Evolutionary conservation across 2,329 filamentous ascomycete species (phyloP).

Genomic region (Aspergillus sp.): DNA sequence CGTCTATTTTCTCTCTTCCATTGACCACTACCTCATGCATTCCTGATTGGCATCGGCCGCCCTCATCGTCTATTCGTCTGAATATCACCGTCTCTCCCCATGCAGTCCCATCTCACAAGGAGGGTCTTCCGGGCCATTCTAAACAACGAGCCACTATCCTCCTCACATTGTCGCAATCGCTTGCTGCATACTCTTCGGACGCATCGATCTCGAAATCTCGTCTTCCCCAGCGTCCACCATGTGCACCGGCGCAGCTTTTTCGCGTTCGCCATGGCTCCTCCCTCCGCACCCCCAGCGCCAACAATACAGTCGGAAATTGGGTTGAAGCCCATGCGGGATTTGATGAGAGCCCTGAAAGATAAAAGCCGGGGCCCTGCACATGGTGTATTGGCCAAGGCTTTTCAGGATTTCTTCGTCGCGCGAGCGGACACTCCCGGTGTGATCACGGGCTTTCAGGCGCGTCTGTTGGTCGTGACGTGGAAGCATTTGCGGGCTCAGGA

Average conservation of each 20-base stretch:
- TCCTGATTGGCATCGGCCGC: background rate
- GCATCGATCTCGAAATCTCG: slow-evolving; percentile 28
- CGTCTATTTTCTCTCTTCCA: background rate
- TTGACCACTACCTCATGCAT: background rate
- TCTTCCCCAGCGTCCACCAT: slow-evolving; percentile 34
- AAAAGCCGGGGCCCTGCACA: slow-evolving; percentile 62
- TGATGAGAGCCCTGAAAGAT: slow-evolving; percentile 61
- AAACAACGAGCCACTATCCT: slow-evolving; percentile 43
- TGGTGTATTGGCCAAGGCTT: slow-evolving; percentile 63
- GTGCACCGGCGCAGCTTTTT: slow-evolving; percentile 31
- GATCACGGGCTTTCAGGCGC: slow-evolving; percentile 66
- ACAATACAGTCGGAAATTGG: slow-evolving; percentile 61
- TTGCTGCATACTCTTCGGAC: slow-evolving; percentile 30
- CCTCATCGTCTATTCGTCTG: background rate
- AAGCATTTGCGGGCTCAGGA: slow-evolving; percentile 53
- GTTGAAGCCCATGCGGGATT: slow-evolving; percentile 67
- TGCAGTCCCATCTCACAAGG: slow-evolving; percentile 46
- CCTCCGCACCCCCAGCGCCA: slow-evolving; percentile 55
- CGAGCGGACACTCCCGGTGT: slow-evolving; percentile 47
- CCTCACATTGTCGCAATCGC: slow-evolving; percentile 34
- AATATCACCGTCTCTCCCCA: slow-evolving; percentile 15
- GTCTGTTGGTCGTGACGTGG: slow-evolving; percentile 59
- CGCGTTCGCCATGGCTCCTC: slow-evolving; percentile 29
- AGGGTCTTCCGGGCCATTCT: slow-evolving; percentile 45
- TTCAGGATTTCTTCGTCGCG: slow-evolving; percentile 61